Conservation (phyloP, 2,329 filamentous ascomycete species). For the Colletotrichum tropicicola region DNA sequence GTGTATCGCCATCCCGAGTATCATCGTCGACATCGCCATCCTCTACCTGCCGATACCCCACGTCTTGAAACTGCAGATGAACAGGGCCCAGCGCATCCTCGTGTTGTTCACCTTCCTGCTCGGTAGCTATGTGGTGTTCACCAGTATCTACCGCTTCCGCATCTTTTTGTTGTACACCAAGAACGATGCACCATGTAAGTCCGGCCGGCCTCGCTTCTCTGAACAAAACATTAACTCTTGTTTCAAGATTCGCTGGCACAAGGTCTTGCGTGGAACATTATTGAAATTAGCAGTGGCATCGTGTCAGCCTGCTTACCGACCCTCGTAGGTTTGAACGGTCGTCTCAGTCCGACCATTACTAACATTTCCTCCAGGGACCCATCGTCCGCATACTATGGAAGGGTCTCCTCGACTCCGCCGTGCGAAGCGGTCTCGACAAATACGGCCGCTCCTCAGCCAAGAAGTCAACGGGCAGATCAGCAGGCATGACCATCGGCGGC, state of each 20-base stretch:
- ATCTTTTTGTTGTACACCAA: constrained; percentile 16
- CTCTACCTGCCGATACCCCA: constrained; percentile 25
- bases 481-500: constrained; percentile 17
- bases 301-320: constrained; percentile 25
- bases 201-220: accelerated
- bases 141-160: constrained; percentile 19
- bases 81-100: constrained; percentile 6
- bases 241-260: constrained; percentile 7
- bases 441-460: constrained; percentile 10
- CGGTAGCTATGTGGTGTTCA: constrained; percentile 25
- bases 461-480: constrained; percentile 13
- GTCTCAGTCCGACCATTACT: background rate
- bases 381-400: constrained; percentile 18
- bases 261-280: constrained; percentile 24
- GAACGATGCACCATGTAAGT: constrained; percentile 22
- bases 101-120: constrained; percentile 23
- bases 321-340: background rate
- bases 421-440: constrained; percentile 8
- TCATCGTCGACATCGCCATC: constrained; percentile 24
- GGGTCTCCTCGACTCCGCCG: constrained; percentile 14
- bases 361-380: background rate
- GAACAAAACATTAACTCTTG: background rate
- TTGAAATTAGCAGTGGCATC: constrained; percentile 27
- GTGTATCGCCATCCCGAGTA: constrained; percentile 19
- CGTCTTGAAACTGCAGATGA: constrained; percentile 25